These are phyloP conservation scores for Crucibulum laeve DNA, from an alignment of 768 basidiomycete genomes.

Conservation along the genomic window DNA sequence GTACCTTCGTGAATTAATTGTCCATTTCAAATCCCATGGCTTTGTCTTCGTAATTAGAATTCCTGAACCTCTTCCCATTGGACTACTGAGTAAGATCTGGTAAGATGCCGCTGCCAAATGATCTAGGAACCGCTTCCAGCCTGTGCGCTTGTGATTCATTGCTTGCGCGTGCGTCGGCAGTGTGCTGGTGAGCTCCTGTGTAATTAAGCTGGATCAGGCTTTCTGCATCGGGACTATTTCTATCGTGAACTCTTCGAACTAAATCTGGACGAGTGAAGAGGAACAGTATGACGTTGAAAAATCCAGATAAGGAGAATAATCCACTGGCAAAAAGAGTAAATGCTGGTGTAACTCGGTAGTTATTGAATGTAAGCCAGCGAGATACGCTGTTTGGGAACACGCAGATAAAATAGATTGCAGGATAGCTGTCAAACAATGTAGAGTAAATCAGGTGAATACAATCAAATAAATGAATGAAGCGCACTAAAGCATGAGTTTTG, in stretches of 20 bases:
- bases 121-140: too few relatives aligned
- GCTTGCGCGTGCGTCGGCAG: too few relatives aligned
- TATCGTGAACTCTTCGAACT: slow-evolving; percentile 11
- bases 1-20: too few relatives aligned
- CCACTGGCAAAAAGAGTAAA: slow-evolving; percentile 33
- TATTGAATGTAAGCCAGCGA: slow-evolving; percentile 32
- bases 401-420: slow-evolving; percentile 36
- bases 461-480: slow-evolving; percentile 1
- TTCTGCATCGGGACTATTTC: neutral
- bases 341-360: slow-evolving; percentile 23
- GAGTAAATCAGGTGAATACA: neutral
- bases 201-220: neutral
- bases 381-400: slow-evolving; percentile 37
- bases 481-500: slow-evolving; percentile 45
- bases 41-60: too few relatives aligned
- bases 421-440: slow-evolving; percentile 28
- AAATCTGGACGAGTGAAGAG: slow-evolving; percentile 21
- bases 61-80: too few relatives aligned
- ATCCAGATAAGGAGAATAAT: slow-evolving; percentile 38
- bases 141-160: too few relatives aligned
- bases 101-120: too few relatives aligned
- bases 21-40: too few relatives aligned
- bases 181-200: neutral
- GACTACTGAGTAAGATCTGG: too few relatives aligned
- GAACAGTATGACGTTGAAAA: slow-evolving; percentile 39